Base-by-base conservation (phyloP, 1,139 yeast species). In the Kurtzmaniella natalensis region DNA sequence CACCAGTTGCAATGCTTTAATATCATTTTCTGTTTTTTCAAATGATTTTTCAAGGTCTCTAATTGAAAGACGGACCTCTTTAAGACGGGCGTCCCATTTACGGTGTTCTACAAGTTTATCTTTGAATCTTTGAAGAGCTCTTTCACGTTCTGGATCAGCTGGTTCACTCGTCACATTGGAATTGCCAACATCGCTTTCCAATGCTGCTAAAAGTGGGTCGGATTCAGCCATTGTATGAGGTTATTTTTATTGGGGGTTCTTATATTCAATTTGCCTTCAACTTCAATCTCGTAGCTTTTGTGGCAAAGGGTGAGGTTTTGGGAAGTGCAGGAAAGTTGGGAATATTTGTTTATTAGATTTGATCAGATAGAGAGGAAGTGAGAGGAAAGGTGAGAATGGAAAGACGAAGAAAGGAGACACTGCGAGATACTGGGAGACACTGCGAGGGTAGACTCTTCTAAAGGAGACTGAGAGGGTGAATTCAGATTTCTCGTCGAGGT, bases 21-120 rank as follows among this genome's bases (percentile, higher is more conserved):
- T 92, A 53, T 92, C 97, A 49, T 88, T 89, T 59, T 94, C 99
- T 3, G 98, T 89, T 66, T 87, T 88, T 39, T 85, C 94, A 58
- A 80, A 92, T 44, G 82, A 82, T 52, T 78, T 79, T 45, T 88
- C 96, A 46, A 88, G 66, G 47, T 77, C 94, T 59, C 89, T 81
- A 64, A 92, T 85, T 42, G 82, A 77, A 53, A 86, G 65, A 47
- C 98, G 76, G 44, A 89, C 71, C 35, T 82, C 89, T 59, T 88
- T 92, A 51, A 94, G 72, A 52, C 88, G 79, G 29, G 95, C 86
- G 55, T 92, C 97, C 86, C 95, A 88, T 53, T 87, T 87, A 53
- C 95, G 78, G 61, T 94, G 98, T 52, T 92, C 97, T 48, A 86
- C 70, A 48, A 92, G 72, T 61, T 87, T 89, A 56, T 80, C 83